Percentiles rank a stretch among this genome's conserved stretches.
phyloP scores from a whole-genome alignment of 2,329 filamentous ascomycete genomes.

The Paecilomyces variotii region DNA sequence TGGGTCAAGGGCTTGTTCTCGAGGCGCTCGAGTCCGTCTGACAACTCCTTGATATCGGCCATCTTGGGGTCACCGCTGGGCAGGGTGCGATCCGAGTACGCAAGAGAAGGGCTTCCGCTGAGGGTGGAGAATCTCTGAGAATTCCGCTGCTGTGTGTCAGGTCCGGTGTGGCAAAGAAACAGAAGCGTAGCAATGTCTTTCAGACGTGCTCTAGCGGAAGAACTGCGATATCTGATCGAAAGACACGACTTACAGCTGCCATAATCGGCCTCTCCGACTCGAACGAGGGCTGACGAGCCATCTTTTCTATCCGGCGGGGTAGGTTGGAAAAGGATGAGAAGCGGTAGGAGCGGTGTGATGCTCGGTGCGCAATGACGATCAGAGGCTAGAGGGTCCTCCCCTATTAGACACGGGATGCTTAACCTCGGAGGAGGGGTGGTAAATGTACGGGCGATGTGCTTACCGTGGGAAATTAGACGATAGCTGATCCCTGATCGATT shows the following conservation, averaged over 20 bases:
- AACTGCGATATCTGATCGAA: constrained; percentile 1
- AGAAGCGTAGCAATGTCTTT: constrained; percentile 1
- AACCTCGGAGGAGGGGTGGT: neutral
- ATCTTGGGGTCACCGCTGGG: constrained; percentile 44
- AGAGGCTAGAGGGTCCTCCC: neutral
- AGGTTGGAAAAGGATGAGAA: neutral
- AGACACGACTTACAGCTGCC: constrained; percentile 37
- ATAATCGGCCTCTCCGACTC: constrained; percentile 51
- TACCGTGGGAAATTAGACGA: neutral
- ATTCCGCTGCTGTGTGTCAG: constrained; percentile 23
- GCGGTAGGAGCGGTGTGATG: neutral
- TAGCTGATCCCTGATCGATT: neutral
- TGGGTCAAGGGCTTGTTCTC: constrained; percentile 78
- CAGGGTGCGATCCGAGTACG: constrained; percentile 38
- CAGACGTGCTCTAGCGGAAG: neutral
- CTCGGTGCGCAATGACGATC: neutral
- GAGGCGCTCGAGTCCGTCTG: constrained; percentile 73
- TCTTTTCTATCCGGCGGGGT: constrained; percentile 8
- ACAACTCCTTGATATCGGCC: constrained; percentile 65
- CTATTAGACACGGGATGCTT: neutral
- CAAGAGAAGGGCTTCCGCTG: constrained; percentile 39
- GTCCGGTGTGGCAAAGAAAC: constrained; percentile 1
- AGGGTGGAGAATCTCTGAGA: constrained; percentile 49
- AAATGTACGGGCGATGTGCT: neutral
- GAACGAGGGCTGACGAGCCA: constrained; percentile 38